Evolutionary conservation across 169 alveolate species (phyloP).

Genomic region (Neospora caninum): DNA sequence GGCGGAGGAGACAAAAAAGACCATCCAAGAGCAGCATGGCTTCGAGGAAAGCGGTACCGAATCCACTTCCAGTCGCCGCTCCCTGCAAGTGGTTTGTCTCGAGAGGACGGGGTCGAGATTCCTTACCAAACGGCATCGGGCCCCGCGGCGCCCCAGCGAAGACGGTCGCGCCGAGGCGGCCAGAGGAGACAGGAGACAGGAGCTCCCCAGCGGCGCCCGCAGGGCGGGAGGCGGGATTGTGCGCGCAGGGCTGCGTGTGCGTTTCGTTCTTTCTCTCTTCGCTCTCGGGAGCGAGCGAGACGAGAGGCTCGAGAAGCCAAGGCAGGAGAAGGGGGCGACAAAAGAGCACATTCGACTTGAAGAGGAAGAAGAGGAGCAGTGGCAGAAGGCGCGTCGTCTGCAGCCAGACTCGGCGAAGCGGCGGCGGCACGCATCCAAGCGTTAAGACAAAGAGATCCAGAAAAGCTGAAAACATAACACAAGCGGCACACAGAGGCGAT

Average conservation of each 20-base stretch:
- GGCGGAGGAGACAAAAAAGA: not conserved
- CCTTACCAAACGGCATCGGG: no score
- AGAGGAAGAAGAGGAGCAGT: not conserved
- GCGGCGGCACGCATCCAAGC: not conserved
- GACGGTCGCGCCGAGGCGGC: not conserved
- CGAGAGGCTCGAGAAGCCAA: slow-evolving; percentile 10
- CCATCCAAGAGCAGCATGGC: slow-evolving; percentile 1
- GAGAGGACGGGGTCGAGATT: no score
- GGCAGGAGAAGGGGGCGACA: not conserved
- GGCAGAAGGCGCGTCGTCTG: not conserved
- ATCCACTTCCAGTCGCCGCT: not conserved
- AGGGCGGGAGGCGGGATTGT: no score
- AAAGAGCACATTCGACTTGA: not conserved
- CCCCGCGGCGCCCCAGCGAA: not conserved
- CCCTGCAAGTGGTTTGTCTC: no score
- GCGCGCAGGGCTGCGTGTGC: no score
- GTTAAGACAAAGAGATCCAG: not conserved
- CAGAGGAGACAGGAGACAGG: no score
- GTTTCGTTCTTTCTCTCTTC: no score
- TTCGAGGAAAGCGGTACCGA: not conserved
- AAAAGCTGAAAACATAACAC: not conserved
- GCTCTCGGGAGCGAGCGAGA: not conserved
- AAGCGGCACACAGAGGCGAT: not conserved
- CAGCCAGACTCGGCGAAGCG: not conserved
- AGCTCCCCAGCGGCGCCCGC: no score